Evolutionary conservation across 805 yeast genomes (phyloP), one percentile per base, ranked within the genome.

Genomic region (Pichia californica): DNA sequence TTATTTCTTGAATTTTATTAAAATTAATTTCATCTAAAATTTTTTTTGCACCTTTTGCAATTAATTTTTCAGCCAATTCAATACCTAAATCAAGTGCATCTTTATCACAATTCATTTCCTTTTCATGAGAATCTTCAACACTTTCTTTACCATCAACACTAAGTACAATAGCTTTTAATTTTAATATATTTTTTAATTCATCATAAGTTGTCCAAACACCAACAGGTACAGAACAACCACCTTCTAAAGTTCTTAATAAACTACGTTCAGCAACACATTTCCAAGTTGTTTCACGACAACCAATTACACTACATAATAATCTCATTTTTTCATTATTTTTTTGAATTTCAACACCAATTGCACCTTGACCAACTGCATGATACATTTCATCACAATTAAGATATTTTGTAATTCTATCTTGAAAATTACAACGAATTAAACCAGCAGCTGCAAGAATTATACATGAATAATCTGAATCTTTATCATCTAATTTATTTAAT

Each of bases 351-450:
- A 93, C 69, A 16, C 98, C 99, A 36, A 93, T 66, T 0, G 98
- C 98, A 50, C 99, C 99, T 68, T 93, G 99, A n/a, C 99, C 99
- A 36, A 93, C 96, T 1, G 99, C 96, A 60, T 91, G 86, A 59
- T 80, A 83, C 95, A 91, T 86, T 43, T 82, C 85, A 28, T 86
- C 83, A 5, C 79, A 72, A 44, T 81, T 77, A 49, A 93, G 70
- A 51, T 70, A 73, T 49, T 75, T 70, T 6, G 96, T 80, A 58
- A 93, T 88, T 61, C 97, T 71, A 52, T 77, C 62, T n/a, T 75
- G 79, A 41, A 89, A 66, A 11, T 81, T 84, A 34, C 83, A 66
- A 52, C 99, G 76, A 19, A 76, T 68, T 46, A 93, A 71, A 2
- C 99, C 99, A 1, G 99, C 98, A 9, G 93, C 82, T 0, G 99